phyloP scores from a whole-genome alignment of 169 alveolate species.

The Plasmodium ovale region DNA sequence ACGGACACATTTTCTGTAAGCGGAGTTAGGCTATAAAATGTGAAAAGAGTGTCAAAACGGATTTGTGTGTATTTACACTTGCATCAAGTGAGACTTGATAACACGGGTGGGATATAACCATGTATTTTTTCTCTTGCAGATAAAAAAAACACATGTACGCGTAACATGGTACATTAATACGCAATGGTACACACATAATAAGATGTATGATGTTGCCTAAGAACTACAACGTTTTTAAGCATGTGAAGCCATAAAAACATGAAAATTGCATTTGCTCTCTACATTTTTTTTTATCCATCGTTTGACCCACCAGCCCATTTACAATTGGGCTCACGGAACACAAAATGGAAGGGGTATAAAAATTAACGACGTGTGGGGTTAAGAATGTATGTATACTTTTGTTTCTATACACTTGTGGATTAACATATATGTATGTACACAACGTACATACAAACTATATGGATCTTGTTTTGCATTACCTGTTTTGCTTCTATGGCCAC shows the following conservation, averaged over 20 bases:
- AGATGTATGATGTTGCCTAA: background rate
- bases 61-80: too few relatives aligned
- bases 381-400: too few relatives aligned
- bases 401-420: too few relatives aligned
- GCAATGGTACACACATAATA: background rate
- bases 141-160: too few relatives aligned
- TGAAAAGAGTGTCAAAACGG: background rate
- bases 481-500: slow-evolving; percentile 99
- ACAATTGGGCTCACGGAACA: slow-evolving; percentile 38
- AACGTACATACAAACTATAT: too few relatives aligned
- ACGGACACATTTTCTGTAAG: slow-evolving; percentile 99
- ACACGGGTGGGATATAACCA: too few relatives aligned
- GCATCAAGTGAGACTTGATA: too few relatives aligned
- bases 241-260: slow-evolving; percentile 28
- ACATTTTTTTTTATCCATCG: slow-evolving; percentile 60
- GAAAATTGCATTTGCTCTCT: background rate
- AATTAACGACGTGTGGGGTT: background rate
- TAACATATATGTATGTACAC: background rate
- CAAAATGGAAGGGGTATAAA: slow-evolving; percentile 36
- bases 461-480: slow-evolving; percentile 77
- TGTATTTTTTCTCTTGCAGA: too few relatives aligned
- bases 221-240: slow-evolving; percentile 40
- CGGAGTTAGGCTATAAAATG: slow-evolving; percentile 98
- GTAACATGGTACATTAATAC: too few relatives aligned
- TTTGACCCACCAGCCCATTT: slow-evolving; percentile 63